Evolutionary conservation across 345 rosid genomes (phyloP).

Genomic region (Populus euphratica): DNA sequence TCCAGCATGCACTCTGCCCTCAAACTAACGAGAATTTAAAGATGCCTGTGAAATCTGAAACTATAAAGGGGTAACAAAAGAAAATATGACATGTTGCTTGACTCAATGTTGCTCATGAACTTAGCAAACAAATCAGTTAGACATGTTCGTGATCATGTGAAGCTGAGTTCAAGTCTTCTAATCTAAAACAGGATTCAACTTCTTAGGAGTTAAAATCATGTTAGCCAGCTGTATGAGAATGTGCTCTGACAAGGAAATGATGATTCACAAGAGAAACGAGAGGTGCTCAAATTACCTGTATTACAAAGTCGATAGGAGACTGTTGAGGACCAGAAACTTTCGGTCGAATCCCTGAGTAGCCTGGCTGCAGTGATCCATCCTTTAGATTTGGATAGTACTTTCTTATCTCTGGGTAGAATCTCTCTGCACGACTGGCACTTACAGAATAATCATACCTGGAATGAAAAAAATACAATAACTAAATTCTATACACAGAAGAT

Average conservation of each 20-base stretch:
- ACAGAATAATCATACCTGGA: constrained; percentile 73
- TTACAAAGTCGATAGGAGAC: constrained; percentile 62
- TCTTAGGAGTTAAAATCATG: neutral
- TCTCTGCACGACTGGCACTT: constrained; percentile 41
- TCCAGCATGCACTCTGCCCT: no score
- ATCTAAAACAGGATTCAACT: no score
- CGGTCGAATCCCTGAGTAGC: constrained; percentile 84
- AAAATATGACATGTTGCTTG: no score
- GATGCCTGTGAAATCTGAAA: no score
- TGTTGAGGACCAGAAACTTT: constrained; percentile 77
- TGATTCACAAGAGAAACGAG: neutral
- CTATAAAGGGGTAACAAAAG: no score
- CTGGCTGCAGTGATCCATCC: constrained; percentile 68
- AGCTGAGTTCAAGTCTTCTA: no score
- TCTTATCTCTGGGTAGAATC: constrained; percentile 70
- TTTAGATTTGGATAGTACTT: constrained; percentile 74
- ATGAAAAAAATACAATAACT: constrained; percentile 1
- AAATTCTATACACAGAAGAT: neutral
- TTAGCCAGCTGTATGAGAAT: neutral
- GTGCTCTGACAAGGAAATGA: neutral
- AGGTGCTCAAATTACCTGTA: constrained; percentile 50
- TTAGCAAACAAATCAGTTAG: no score
- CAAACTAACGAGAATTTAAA: no score
- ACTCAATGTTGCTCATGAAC: no score
- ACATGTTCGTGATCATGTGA: no score